Conservation (phyloP, 2,329 filamentous ascomycete genomes). For the Diplodia scrobiculata region DNA sequence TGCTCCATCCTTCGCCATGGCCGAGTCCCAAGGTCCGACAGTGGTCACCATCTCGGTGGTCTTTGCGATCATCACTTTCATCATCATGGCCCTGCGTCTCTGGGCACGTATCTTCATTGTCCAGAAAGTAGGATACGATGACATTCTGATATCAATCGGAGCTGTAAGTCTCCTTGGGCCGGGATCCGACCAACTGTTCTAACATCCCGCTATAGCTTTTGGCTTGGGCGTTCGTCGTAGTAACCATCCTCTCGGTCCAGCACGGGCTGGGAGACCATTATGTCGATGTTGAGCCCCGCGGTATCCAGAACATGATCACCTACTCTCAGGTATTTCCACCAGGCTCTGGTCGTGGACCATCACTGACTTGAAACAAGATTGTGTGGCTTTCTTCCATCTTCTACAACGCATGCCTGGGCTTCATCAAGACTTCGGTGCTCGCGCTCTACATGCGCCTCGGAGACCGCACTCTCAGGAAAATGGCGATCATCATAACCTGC, state of each 20-base stretch:
- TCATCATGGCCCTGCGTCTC: conserved; percentile 45
- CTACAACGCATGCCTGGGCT: conserved; percentile 51
- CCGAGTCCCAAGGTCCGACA: conserved; percentile 22
- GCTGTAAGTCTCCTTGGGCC: conserved; percentile 32
- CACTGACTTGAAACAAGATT: conserved; percentile 19
- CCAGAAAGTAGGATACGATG: conserved; percentile 39
- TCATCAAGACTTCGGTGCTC: conserved; percentile 53
- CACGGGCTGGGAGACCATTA: conserved; percentile 34
- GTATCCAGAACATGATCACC: conserved; percentile 33
- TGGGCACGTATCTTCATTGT: conserved; percentile 48
- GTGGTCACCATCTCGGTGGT: conserved; percentile 43
- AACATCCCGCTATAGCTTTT: conserved; percentile 34
- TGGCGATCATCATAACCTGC: conserved; percentile 47
- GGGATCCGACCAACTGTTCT: conserved; percentile 31
- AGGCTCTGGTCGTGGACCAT: not conserved
- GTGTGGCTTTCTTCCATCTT: conserved; percentile 55
- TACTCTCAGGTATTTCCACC: conserved; percentile 34
- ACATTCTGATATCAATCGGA: conserved; percentile 36
- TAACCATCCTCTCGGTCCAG: conserved; percentile 40
- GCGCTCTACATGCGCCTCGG: conserved; percentile 51
- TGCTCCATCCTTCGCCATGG: conserved; percentile 18
- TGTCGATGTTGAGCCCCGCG: conserved; percentile 34
- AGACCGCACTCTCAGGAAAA: conserved; percentile 42
- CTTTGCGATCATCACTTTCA: conserved; percentile 45
- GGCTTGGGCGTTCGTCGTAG: conserved; percentile 44